A percentile compares a stretch with the other conserved stretches of the same genome.
Conservation (phyloP, 2,329 filamentous ascomycete species). For the Aspergillus sp. region DNA sequence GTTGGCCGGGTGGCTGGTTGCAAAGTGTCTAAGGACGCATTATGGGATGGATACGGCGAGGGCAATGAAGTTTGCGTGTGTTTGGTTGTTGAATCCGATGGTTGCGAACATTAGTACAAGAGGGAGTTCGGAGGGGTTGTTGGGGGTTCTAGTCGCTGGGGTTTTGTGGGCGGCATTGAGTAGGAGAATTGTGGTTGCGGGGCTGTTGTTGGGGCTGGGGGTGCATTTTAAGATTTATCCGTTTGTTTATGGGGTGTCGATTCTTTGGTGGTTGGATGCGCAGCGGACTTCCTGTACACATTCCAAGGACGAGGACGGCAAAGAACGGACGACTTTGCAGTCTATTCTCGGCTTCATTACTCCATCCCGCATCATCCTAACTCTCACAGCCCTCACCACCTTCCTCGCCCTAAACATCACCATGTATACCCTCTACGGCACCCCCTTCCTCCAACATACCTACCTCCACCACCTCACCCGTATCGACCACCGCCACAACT, state of each 20-base stretch:
- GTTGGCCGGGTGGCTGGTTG: constrained; percentile 72
- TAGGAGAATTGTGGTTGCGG: constrained; percentile 58
- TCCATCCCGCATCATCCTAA: constrained; percentile 30
- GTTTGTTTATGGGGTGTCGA: constrained; percentile 76
- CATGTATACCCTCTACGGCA: constrained; percentile 76
- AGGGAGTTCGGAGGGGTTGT: constrained; percentile 83
- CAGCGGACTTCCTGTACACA: constrained; percentile 13
- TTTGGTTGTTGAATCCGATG: constrained; percentile 97
- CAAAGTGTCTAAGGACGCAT: constrained; percentile 45
- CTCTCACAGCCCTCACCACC: constrained; percentile 58
- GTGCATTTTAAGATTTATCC: constrained; percentile 99
- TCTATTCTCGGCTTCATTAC: constrained; percentile 32
- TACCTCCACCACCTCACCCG: constrained; percentile 89
- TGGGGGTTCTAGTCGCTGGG: constrained; percentile 76
- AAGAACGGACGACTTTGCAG: constrained; percentile 6
- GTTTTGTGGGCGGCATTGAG: constrained; percentile 74
- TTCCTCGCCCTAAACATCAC: constrained; percentile 66
- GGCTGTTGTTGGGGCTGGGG: constrained; percentile 67
- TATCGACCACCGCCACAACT: constrained; percentile 96
- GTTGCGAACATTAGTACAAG: constrained; percentile 93
- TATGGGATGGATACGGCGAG: constrained; percentile 44
- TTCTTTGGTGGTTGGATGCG: constrained; percentile 37
- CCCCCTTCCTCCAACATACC: constrained; percentile 78
- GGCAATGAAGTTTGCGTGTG: constrained; percentile 69
- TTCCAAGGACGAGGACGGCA: constrained; percentile 1